Evolutionary conservation across 139 green algal species (phyloP), one percentile per base, ranked within the genome.

Genomic region (Desmodesmus armatus): DNA sequence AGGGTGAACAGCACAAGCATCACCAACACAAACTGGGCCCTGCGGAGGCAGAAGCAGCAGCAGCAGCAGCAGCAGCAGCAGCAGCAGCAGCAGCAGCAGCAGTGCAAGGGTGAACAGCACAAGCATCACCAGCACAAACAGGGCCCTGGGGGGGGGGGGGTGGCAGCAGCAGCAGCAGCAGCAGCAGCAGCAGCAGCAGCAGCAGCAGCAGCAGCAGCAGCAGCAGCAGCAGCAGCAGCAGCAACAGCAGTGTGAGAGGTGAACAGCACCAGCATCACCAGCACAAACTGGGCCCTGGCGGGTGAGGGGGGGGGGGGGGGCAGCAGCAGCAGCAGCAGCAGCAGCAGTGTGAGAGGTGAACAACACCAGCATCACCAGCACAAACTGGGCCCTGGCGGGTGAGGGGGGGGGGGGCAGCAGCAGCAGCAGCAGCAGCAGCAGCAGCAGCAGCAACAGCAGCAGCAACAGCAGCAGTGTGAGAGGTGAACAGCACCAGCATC

Each of bases 201-300:
- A 67, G 79, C 43, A 44, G 77, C 11, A 83, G 58, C 23, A 58
- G 74, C 13, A 83, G 4, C 11, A 58, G 74, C 37, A 75, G 74
- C 15, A 92, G 41, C 53, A 92, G 62, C 51, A 90, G 82, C 41
- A 89, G 82, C 84, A 88, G 19, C 29, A 72, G 70, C 71, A 90
- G 58, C 55, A 83, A 75, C 77, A 75, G 77, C 21, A 77, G 39
- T 25, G 69, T 77, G 25, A 77, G 5, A n/a, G 33, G 69, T 77
- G 69, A 55, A 77, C 40, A 91, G 63, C 41, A 91, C 62, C 37
- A 88, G 78, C 31, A 88, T 82, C 86, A 87, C 33, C 39, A 55
- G 70, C 63, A 88, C 69, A 47, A 77, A 55, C 69, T 77, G 69
- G 5, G 69, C 69, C 72, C 66, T 83, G 15, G 76, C 66, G 76